Evolutionary conservation across 331 rosid species (phyloP).

Genomic region (Acacia pycnantha): DNA sequence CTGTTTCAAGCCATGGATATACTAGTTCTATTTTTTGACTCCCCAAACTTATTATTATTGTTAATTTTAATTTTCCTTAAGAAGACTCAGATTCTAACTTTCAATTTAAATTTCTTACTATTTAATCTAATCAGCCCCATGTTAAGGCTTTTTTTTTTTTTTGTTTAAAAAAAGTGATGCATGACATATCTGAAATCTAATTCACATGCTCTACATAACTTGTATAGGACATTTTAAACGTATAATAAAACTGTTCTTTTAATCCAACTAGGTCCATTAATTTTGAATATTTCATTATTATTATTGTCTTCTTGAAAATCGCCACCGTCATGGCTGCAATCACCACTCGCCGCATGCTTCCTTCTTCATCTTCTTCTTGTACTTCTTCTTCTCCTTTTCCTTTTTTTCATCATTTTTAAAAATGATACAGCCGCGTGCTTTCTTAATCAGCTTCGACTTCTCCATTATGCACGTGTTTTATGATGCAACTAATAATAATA

Average conservation of each 20-base stretch:
- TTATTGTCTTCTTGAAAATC: background rate
- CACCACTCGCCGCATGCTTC: background rate
- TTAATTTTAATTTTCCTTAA: background rate
- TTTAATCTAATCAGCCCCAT: background rate
- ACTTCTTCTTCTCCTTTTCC: background rate
- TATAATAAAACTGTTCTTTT: background rate
- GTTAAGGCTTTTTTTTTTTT: too few species aligned
- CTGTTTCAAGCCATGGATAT: background rate
- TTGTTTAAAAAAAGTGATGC: background rate
- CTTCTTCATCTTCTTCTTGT: background rate
- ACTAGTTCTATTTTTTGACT: background rate
- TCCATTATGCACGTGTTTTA: background rate
- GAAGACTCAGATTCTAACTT: background rate
- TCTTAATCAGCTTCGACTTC: background rate
- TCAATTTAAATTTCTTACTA: too few species aligned
- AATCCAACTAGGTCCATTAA: background rate
- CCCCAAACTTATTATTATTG: background rate
- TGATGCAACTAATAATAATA: background rate
- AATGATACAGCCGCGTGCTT: background rate
- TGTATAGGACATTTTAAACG: background rate
- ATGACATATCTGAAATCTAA: background rate
- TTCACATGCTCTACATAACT: background rate
- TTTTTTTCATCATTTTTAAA: background rate
- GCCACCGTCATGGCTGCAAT: background rate
- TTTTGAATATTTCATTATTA: background rate